phyloP scores from a whole-genome alignment of 768 basidiomycete species.

The Xanthoconium stramineum region DNA sequence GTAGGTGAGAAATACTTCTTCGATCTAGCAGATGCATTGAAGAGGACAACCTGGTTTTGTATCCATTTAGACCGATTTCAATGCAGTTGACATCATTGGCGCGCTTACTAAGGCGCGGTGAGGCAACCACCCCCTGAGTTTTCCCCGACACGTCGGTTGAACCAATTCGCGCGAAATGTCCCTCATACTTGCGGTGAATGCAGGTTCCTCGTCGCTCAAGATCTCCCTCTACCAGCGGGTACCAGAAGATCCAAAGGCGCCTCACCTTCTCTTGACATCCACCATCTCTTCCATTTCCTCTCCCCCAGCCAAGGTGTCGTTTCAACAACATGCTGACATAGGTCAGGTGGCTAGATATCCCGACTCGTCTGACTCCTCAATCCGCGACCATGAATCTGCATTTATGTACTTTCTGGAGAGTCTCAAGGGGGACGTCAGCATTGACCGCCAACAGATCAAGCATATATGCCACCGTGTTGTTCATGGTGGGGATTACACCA shows the following conservation, averaged over 20 bases:
- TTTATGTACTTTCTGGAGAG: constrained; percentile 57
- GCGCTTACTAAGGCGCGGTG: neutral
- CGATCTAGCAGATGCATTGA: no score
- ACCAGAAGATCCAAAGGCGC: constrained; percentile 28
- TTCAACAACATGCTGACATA: constrained; percentile 26
- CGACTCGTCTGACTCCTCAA: constrained; percentile 30
- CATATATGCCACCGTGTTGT: constrained; percentile 79
- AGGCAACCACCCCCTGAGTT: neutral
- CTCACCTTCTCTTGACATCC: constrained; percentile 47
- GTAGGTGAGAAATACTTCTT: no score
- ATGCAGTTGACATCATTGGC: no score
- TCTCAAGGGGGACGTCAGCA: constrained; percentile 39
- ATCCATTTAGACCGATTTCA: no score
- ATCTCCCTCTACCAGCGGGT: constrained; percentile 58
- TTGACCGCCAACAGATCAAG: constrained; percentile 43
- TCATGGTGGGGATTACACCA: constrained; percentile 78
- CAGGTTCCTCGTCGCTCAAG: constrained; percentile 86
- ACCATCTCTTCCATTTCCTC: constrained; percentile 57
- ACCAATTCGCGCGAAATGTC: constrained; percentile 11
- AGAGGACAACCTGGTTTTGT: no score
- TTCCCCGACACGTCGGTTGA: neutral
- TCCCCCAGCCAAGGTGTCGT: constrained; percentile 51
- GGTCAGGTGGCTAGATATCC: constrained; percentile 5
- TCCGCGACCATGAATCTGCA: constrained; percentile 59
- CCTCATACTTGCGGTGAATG: constrained; percentile 68